These are phyloP conservation scores for Magnusiomyces starmeri DNA, from an alignment of 1,139 yeast genomes.

Conservation along the genomic window DNA sequence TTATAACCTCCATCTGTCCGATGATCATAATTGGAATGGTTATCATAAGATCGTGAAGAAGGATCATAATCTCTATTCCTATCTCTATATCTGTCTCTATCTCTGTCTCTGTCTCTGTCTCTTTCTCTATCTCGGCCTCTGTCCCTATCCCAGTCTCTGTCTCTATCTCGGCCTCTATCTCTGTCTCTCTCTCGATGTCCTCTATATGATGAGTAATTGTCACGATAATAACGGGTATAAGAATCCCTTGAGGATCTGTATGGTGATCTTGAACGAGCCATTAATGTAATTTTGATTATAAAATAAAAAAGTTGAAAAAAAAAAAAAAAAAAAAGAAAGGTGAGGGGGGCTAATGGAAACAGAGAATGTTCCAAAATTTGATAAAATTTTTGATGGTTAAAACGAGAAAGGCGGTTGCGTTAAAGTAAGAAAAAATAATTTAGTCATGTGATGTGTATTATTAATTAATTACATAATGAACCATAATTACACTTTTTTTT, in stretches of 20 bases:
- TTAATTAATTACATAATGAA: background rate
- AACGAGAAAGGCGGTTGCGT: background rate
- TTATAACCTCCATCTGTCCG: slow-evolving; percentile 22
- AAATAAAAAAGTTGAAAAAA: slow-evolving; percentile 4
- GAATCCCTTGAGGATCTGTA: slow-evolving; percentile 3
- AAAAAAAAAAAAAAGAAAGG: slow-evolving; percentile 6
- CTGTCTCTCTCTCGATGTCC: slow-evolving; percentile 1
- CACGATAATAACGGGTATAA: background rate
- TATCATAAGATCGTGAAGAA: slow-evolving; percentile 4
- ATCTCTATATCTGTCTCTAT: slow-evolving; percentile 6
- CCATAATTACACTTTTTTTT: background rate
- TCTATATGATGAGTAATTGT: background rate
- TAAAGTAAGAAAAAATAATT: background rate
- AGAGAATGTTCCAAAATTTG: too few species aligned
- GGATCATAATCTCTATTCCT: slow-evolving; percentile 7
- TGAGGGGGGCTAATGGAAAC: background rate
- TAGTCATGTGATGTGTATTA: background rate
- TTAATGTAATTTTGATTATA: background rate
- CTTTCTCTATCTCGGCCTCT: slow-evolving; percentile 11
- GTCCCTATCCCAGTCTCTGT: slow-evolving; percentile 5
- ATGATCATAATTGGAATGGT: slow-evolving; percentile 23
- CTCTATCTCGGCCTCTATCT: slow-evolving; percentile 6
- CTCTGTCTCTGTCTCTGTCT: slow-evolving; percentile 17
- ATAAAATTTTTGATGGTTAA: background rate
- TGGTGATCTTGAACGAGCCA: slow-evolving; percentile 8